Base-by-base conservation (phyloP, 805 yeast species). In the Kuraishia ogatae region DNA sequence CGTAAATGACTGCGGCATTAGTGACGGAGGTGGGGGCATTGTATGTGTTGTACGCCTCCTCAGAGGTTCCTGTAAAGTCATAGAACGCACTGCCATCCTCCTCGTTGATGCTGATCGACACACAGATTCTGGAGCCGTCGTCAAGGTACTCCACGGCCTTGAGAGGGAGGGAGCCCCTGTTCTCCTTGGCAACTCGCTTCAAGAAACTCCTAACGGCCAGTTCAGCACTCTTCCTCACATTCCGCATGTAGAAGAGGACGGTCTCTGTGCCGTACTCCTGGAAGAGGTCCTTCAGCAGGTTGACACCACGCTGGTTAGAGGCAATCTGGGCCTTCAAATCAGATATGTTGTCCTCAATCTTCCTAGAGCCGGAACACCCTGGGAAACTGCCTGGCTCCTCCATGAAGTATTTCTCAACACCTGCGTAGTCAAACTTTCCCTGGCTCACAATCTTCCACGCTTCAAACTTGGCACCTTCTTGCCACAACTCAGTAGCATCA, bases 11-110 rank as follows among this genome's bases (percentile, higher is more conserved):
- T 24, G 82, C 80, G 17, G 83, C 75, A 62, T 73, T 75, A 10
- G 81, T 71, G 56, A 81, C 79, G 1, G 84, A 80, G 55, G 67
- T 72, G 2, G 85, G 85, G 1, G 83, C 81, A 63, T 81, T 81
- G 68, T 76, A 71, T 60, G 77, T 76, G 50, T 79, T 79, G 62
- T 78, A 77, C 23, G 80, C 71, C 60, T 80, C 80, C 54, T 73
- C 72, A 5, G 83, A 79, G 2, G 82, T 75, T 51, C 78, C 82
- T 17, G 77, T 72, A 61, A 81, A 81, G 63, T 81, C 85, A 64
- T 78, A 79, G 21, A 70, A 69, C 1, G 80, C 77, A 50, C 66
- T 64, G 1, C 80, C 81, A 22, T 71, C 66, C 29, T 69, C 70
- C 23, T 66, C 68, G 55, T 67, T 63, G 58, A 78, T 78, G 19